Evolutionary conservation across 2,329 filamentous ascomycete genomes (phyloP).

Genomic region (Penicillium occitanis): DNA sequence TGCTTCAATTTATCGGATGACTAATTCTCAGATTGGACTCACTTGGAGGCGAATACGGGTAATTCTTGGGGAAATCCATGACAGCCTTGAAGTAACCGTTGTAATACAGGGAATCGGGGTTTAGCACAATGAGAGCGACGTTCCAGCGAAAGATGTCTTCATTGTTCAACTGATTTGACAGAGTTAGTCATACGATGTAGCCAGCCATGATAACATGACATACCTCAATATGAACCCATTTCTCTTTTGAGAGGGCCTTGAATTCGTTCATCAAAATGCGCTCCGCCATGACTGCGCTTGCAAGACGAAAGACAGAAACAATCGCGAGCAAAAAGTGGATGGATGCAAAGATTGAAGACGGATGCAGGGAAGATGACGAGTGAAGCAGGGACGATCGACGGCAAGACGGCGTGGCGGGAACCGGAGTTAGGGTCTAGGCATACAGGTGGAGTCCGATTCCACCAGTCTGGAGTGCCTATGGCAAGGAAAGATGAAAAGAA

Average conservation of each 20-base stretch:
- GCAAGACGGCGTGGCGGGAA: conserved; percentile 1
- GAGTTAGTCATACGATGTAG: not conserved
- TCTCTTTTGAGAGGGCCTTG: conserved; percentile 78
- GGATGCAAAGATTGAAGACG: not conserved
- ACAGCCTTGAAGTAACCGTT: conserved; percentile 89
- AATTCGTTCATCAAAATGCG: conserved; percentile 88
- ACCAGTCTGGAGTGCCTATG: not conserved
- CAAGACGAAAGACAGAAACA: not conserved
- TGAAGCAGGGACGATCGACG: not conserved
- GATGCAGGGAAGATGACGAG: not conserved
- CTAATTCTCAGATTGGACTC: conserved; percentile 25
- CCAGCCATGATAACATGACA: conserved; percentile 28
- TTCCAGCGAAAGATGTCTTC: conserved; percentile 86
- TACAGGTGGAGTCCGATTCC: not conserved
- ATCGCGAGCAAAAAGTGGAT: not conserved
- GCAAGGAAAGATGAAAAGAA: not conserved
- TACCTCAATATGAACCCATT: conserved; percentile 90
- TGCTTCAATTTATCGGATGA: not conserved
- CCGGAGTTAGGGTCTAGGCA: not conserved
- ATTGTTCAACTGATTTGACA: conserved; percentile 63
- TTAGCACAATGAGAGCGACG: conserved; percentile 86
- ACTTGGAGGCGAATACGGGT: conserved; percentile 81
- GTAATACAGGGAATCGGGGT: conserved; percentile 86
- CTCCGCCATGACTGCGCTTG: conserved; percentile 50
- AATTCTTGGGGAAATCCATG: conserved; percentile 84